These are phyloP conservation scores for Rhododendron griersonianum DNA, from an alignment of 148 eudicot genomes.

Conservation along the genomic window DNA sequence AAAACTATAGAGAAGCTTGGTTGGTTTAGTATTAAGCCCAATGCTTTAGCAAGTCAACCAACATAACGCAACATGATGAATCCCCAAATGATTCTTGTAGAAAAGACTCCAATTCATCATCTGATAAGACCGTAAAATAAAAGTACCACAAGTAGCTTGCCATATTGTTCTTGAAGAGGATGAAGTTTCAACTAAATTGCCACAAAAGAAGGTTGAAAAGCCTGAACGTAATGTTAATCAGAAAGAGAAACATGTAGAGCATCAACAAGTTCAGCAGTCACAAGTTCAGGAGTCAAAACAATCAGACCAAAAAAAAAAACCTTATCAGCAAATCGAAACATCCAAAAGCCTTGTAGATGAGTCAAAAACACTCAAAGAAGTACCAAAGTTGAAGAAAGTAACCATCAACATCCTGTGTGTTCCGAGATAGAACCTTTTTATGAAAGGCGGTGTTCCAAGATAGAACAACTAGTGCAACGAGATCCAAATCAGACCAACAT, in stretches of 20 bases:
- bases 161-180: not conserved
- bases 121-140: too few relatives aligned
- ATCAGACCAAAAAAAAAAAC: too few relatives aligned
- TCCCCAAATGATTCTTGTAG: not conserved
- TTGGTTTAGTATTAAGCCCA: not conserved
- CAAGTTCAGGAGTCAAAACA: too few relatives aligned
- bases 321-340: not conserved
- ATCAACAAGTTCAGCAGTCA: too few relatives aligned
- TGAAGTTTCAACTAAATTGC: not conserved
- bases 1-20: not conserved
- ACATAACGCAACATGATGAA: not conserved
- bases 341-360: not conserved
- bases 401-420: not conserved
- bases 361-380: not conserved
- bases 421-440: too few relatives aligned
- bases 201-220: not conserved
- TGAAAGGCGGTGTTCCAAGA: too few relatives aligned
- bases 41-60: not conserved
- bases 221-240: not conserved
- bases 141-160: not conserved
- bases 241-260: not conserved
- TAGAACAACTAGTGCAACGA: too few relatives aligned
- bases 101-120: not conserved
- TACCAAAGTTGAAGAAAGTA: not conserved
- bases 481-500: too few relatives aligned